phyloP scores from a whole-genome alignment of 805 yeast genomes.

The Suhomyces emberorum region DNA sequence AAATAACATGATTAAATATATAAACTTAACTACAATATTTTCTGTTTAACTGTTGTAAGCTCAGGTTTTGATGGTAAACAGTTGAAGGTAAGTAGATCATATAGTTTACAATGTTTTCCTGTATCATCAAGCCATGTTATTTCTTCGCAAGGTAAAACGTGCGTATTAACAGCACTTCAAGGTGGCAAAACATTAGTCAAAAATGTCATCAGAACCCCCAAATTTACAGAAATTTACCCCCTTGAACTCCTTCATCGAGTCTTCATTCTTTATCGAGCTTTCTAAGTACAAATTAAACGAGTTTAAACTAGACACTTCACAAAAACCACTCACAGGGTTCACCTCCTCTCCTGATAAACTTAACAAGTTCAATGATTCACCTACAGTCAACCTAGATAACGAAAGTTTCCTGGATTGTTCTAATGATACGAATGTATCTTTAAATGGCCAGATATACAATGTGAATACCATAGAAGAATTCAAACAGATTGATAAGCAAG shows the following conservation, averaged over 20 bases:
- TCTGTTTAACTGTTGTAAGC: too few species aligned
- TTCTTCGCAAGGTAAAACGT: too few species aligned
- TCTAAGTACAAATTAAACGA: slow-evolving; percentile 72
- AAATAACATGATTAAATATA: too few species aligned
- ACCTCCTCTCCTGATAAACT: slow-evolving; percentile 32
- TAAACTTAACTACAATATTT: too few species aligned
- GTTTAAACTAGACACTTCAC: slow-evolving; percentile 57
- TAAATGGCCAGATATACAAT: slow-evolving; percentile 39
- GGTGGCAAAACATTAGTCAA: too few species aligned
- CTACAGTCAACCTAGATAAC: slow-evolving; percentile 33
- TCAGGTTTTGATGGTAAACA: too few species aligned
- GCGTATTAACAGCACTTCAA: too few species aligned
- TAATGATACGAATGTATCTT: neutral
- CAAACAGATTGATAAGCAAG: slow-evolving; percentile 61
- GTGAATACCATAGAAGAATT: slow-evolving; percentile 87
- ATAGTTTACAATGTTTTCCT: too few species aligned
- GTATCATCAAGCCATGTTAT: too few species aligned
- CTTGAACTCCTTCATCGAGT: slow-evolving; percentile 72
- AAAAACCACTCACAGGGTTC: slow-evolving; percentile 43
- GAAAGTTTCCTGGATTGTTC: slow-evolving; percentile 22
- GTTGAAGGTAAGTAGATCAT: too few species aligned
- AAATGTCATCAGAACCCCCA: too few species aligned
- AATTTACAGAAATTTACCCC: slow-evolving; percentile 47
- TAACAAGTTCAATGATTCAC: slow-evolving; percentile 33
- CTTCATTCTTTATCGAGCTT: slow-evolving; percentile 79